Evolutionary conservation across 1,139 yeast genomes (phyloP), one percentile per base, ranked within the genome.

Genomic region (Saccharomyces hybrid): DNA sequence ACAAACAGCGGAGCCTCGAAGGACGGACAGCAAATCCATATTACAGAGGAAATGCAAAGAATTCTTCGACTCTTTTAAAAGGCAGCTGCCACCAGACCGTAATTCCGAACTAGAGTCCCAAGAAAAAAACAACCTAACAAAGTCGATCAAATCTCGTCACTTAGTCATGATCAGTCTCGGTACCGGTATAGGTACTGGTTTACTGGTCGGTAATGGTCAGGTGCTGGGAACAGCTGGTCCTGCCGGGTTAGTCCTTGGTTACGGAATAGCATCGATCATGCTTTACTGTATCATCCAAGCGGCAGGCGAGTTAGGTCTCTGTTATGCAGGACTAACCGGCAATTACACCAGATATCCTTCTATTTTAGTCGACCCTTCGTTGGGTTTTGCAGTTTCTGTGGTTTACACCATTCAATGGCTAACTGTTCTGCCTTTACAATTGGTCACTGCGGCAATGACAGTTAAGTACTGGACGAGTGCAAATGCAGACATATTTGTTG

Each of bases 311-410:
- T 70, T 88, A 67, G 88, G 93, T 52, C 86, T 86, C 41, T 78
- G 85, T 9, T 86, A 83, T 70, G 73, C 73, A 51, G 91, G 93
- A 16, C 82, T 88, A 47, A 78, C 88, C 52, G 96, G 96, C 61
- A 87, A 89, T 5, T 88, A 85, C 69, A 78, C 85, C 49, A 80
- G 86, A 52, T 86, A 83, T 69, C 78, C 86, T 41, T 75, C 88
- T 3, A 86, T 50, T 73, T 81, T 59, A 75, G 74, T 88, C 49
- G 91, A 87, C 62, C 77, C 81, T 16, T 83, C 91, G 2, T 83
- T 89, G 83, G 95, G 95, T 8, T 86, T 86, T 67, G 83, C 89
- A 28, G 81, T 84, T 60, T 86, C 88, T 51, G 84, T 89, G 89
- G 82, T 86, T 70, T 88, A 86, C 68, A 85, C 82, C 50, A 70